phyloP scores from a whole-genome alignment of 2,329 filamentous ascomycete genomes.

The Diaporthe citri region DNA sequence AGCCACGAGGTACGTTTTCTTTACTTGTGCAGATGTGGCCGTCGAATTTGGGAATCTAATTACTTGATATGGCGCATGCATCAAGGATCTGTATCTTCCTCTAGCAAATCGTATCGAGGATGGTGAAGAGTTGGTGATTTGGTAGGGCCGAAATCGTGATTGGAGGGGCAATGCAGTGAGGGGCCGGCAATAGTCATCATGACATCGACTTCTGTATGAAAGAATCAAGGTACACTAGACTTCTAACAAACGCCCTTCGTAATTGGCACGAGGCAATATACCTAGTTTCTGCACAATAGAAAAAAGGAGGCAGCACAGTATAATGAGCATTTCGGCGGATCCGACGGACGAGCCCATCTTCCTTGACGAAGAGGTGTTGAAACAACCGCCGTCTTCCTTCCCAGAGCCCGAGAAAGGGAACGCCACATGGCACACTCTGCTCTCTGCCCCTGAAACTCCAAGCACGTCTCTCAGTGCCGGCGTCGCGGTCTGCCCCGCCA shows the following conservation, averaged over 20 bases:
- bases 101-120: background rate
- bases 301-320: too few species aligned
- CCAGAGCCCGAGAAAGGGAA: background rate
- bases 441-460: background rate
- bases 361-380: background rate
- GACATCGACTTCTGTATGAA: background rate
- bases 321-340: background rate
- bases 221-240: background rate
- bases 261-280: background rate
- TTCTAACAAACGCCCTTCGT: too few species aligned
- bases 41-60: background rate
- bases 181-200: background rate
- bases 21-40: background rate
- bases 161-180: background rate
- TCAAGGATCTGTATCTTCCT: background rate
- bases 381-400: background rate
- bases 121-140: background rate
- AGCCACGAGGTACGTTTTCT: background rate
- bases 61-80: background rate
- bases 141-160: background rate
- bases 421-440: constrained; percentile 17
- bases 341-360: background rate
- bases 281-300: background rate
- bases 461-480: constrained; percentile 12
- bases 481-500: background rate